These are phyloP conservation scores for Fusarium floridanum DNA, from an alignment of 2,329 filamentous ascomycete genomes.

Conservation along the genomic window DNA sequence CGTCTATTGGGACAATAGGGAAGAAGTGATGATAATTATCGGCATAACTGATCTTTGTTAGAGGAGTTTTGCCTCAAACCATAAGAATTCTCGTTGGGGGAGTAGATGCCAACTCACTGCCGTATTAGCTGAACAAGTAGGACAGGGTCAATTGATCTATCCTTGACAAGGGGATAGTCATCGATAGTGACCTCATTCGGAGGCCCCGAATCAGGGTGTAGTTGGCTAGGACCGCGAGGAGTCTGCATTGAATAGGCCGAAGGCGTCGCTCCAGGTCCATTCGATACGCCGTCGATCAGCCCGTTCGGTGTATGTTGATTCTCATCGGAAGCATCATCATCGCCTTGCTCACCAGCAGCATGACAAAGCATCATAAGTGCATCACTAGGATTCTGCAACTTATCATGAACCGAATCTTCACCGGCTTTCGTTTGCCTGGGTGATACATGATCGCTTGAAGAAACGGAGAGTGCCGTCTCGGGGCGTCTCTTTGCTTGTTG, in stretches of 20 bases:
- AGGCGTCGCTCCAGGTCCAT: background rate
- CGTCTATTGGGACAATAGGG: background rate
- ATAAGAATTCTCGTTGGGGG: background rate
- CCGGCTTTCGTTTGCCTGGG: conserved; percentile 2
- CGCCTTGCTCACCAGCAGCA: background rate
- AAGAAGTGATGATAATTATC: background rate
- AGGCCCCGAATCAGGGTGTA: background rate
- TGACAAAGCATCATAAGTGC: background rate
- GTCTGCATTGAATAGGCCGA: background rate
- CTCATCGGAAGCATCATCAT: background rate
- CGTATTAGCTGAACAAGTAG: background rate
- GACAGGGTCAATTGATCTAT: background rate
- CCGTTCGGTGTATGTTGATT: background rate
- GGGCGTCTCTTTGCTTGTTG: conserved; percentile 2
- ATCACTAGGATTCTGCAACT: background rate
- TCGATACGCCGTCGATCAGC: background rate
- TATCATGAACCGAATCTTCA: conserved; percentile 6
- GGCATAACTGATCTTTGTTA: background rate
- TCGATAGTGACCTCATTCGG: background rate
- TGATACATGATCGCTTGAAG: conserved; percentile 15
- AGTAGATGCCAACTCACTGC: background rate
- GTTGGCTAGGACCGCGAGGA: background rate
- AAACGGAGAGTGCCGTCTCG: conserved; percentile 9
- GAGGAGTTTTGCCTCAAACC: background rate
- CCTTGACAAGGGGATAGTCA: background rate